Evolutionary conservation across 371 early-diverging fungal genomes (phyloP).

Genomic region (Mucor indicus): DNA sequence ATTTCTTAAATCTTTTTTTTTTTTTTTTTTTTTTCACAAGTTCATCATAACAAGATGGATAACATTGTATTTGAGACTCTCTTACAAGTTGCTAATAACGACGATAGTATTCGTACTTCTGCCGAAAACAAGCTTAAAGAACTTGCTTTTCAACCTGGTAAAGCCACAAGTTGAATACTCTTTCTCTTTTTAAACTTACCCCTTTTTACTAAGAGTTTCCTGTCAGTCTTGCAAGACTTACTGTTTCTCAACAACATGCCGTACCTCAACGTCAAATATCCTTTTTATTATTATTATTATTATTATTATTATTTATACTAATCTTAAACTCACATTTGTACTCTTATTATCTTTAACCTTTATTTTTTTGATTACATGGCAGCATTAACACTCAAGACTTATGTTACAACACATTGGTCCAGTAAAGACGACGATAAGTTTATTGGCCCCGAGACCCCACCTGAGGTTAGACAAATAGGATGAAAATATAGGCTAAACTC

Average conservation of each 20-base stretch:
- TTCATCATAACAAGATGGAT: slow-evolving; percentile 51
- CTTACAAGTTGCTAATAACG: slow-evolving; percentile 64
- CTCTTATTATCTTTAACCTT: slow-evolving; percentile 21
- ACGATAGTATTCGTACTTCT: slow-evolving; percentile 60
- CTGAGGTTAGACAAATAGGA: slow-evolving; percentile 33
- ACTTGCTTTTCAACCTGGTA: slow-evolving; percentile 63
- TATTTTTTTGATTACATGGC: slow-evolving; percentile 53
- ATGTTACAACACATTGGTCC: slow-evolving; percentile 80
- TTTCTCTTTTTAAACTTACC: neutral
- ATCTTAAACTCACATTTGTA: neutral
- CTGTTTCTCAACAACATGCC: slow-evolving; percentile 61
- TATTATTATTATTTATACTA: too few species aligned
- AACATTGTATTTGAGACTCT: slow-evolving; percentile 70
- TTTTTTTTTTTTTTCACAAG: neutral
- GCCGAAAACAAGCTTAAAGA: slow-evolving; percentile 73
- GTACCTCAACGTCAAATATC: slow-evolving; percentile 75
- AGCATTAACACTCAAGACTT: slow-evolving; percentile 75
- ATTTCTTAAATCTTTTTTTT: neutral
- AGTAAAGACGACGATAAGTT: slow-evolving; percentile 56
- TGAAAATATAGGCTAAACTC: neutral
- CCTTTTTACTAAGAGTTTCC: slow-evolving; percentile 49
- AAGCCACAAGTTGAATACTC: neutral
- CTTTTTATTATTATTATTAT: slow-evolving; percentile 31
- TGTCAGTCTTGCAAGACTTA: slow-evolving; percentile 64
- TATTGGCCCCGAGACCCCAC: slow-evolving; percentile 53